Conservation (phyloP, 225 moss, liverwort and hornwort species). For the Pleurozium schreberi region DNA sequence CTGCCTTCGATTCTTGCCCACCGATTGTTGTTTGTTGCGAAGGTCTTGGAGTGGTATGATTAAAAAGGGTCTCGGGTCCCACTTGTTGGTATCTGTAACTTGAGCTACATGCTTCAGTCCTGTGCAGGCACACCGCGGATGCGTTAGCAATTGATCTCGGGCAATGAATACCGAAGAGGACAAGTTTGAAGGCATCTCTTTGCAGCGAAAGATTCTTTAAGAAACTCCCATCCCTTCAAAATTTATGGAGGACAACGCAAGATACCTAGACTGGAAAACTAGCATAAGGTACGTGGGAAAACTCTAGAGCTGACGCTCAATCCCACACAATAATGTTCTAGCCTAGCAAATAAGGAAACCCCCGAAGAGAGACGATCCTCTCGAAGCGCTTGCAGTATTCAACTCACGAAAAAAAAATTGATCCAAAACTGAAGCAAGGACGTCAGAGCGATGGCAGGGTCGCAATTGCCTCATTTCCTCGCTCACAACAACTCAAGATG, state of each 20-base stretch:
- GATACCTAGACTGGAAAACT: not conserved
- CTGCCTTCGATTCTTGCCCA: not conserved
- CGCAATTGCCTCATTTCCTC: not conserved
- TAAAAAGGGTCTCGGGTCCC: not conserved
- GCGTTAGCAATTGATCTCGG: not conserved
- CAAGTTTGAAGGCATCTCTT: not conserved
- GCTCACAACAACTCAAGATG: not conserved
- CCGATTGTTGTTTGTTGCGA: not conserved
- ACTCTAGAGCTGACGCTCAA: not conserved
- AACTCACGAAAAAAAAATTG: not conserved
- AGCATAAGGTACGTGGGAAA: not conserved
- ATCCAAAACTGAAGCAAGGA: not conserved
- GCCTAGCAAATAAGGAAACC: not conserved
- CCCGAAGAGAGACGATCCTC: not conserved
- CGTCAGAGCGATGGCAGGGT: conserved; percentile 10
- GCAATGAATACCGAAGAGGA: not conserved
- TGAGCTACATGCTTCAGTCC: not conserved
- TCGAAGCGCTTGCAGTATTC: not conserved
- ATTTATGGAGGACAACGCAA: not conserved
- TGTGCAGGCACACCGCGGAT: not conserved
- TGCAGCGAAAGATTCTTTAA: not conserved
- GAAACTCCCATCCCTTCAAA: not conserved
- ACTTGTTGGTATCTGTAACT: not conserved
- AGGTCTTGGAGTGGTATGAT: not conserved
- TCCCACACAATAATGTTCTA: conserved; percentile 1